A percentile compares a stretch with the other conserved stretches of the same genome.
These are phyloP conservation scores for Thuidium tamariscinum DNA, from an alignment of 225 moss, liverwort and hornwort genomes.

Conservation along the genomic window DNA sequence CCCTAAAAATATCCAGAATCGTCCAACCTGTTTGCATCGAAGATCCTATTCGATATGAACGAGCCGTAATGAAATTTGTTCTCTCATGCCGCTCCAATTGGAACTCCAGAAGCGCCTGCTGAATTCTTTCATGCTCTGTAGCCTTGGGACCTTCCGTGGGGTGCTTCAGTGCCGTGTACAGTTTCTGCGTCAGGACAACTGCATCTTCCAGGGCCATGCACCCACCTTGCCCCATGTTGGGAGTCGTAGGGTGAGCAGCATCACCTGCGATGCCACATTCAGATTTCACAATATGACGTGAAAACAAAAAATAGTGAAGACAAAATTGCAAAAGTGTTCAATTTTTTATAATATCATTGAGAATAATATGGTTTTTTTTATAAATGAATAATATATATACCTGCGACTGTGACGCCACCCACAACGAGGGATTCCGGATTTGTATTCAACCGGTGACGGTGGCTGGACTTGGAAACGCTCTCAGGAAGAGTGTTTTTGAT, in stretches of 20 bases:
- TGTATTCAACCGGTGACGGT: slow-evolving; percentile 26
- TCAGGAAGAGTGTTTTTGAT: slow-evolving; percentile 17
- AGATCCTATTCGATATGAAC: neutral
- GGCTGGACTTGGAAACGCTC: slow-evolving; percentile 4
- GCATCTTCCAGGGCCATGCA: slow-evolving; percentile 55
- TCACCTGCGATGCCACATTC: slow-evolving; percentile 13
- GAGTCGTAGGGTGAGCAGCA: slow-evolving; percentile 57
- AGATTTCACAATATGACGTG: neutral
- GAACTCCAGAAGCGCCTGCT: slow-evolving; percentile 15
- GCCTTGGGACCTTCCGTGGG: neutral
- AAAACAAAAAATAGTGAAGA: neutral
- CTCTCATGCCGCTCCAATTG: slow-evolving; percentile 7
- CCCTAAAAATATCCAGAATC: neutral
- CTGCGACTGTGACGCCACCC: slow-evolving; percentile 7
- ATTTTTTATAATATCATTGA: neutral
- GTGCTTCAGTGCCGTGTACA: slow-evolving; percentile 5
- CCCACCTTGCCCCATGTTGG: slow-evolving; percentile 61
- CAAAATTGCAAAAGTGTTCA: neutral
- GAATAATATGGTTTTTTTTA: neutral
- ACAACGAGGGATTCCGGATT: slow-evolving; percentile 15
- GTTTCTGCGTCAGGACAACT: slow-evolving; percentile 22
- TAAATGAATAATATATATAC: neutral
- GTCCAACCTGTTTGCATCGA: neutral
- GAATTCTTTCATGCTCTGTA: neutral
- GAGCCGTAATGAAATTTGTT: neutral